A percentile compares a stretch with the other conserved stretches of the same genome.
Conservation (phyloP, 805 yeast species). For the Candida caryicola region DNA sequence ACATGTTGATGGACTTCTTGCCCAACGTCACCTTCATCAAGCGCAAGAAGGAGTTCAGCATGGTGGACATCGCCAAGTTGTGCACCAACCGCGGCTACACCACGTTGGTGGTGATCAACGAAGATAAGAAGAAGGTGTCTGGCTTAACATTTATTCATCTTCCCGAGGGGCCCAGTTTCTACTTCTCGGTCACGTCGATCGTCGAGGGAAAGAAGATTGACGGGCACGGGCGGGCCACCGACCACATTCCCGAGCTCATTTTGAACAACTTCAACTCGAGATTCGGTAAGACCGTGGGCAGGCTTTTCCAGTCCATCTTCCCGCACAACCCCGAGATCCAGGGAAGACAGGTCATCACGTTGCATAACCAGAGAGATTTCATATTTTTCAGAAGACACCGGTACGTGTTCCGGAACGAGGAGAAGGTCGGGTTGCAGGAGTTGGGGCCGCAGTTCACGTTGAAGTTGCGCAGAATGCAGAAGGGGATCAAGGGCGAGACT, state of each 20-base stretch:
- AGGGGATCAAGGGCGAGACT: conserved; percentile 85
- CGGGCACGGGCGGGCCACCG: conserved; percentile 91
- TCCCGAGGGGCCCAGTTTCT: conserved; percentile 94
- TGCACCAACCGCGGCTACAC: conserved; percentile 84
- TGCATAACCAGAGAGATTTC: conserved; percentile 95
- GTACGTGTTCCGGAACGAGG: conserved; percentile 84
- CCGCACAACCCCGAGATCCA: conserved; percentile 92
- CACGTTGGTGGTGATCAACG: conserved; percentile 85
- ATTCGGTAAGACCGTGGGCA: conserved; percentile 89
- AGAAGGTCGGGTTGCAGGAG: conserved; percentile 91
- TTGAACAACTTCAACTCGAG: conserved; percentile 90
- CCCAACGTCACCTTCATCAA: conserved; percentile 87
- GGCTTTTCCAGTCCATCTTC: conserved; percentile 85
- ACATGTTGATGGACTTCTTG: conserved; percentile 74
- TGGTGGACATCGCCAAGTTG: conserved; percentile 82
- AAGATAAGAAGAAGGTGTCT: conserved; percentile 87
- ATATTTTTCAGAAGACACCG: conserved; percentile 95
- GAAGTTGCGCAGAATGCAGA: conserved; percentile 82
- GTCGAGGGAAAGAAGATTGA: conserved; percentile 69
- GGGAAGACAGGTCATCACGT: conserved; percentile 92
- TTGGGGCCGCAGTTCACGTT: conserved; percentile 95
- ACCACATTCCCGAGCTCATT: conserved; percentile 87
- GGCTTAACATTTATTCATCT: conserved; percentile 92
- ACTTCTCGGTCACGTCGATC: conserved; percentile 78
- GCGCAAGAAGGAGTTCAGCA: conserved; percentile 76